Percentiles rank a stretch among this genome's conserved stretches.
phyloP scores from a whole-genome alignment of 441 rosid genomes.

The Corymbia calophylla region DNA sequence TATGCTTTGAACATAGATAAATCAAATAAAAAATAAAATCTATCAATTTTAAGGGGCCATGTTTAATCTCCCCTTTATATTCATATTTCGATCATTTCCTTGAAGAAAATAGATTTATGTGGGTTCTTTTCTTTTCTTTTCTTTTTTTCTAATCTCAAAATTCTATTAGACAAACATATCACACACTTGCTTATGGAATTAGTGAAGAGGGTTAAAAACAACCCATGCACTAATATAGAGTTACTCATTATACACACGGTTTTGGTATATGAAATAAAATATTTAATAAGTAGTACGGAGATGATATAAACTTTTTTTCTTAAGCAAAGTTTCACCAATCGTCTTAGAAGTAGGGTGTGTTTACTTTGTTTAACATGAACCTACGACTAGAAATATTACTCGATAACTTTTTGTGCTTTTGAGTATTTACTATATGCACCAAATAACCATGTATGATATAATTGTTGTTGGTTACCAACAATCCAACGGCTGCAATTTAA shows the following conservation, averaged over 20 bases:
- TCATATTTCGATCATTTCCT: not conserved
- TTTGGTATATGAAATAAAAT: no score
- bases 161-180: not conserved
- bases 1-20: not conserved
- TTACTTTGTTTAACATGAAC: not conserved
- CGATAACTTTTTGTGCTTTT: not conserved
- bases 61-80: not conserved
- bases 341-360: not conserved
- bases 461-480: not conserved
- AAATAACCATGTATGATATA: not conserved
- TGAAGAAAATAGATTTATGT: not conserved
- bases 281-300: no score
- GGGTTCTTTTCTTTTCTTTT: fast-evolving
- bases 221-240: not conserved
- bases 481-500: not conserved
- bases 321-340: not conserved
- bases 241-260: not conserved
- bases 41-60: not conserved
- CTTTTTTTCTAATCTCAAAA: not conserved
- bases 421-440: not conserved
- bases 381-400: not conserved
- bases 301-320: not conserved
- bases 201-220: not conserved
- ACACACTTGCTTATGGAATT: not conserved
- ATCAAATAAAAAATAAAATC: not conserved